Evolutionary conservation across 2,329 filamentous ascomycete genomes (phyloP).

Genomic region (Ascochyta clinopodiicola): DNA sequence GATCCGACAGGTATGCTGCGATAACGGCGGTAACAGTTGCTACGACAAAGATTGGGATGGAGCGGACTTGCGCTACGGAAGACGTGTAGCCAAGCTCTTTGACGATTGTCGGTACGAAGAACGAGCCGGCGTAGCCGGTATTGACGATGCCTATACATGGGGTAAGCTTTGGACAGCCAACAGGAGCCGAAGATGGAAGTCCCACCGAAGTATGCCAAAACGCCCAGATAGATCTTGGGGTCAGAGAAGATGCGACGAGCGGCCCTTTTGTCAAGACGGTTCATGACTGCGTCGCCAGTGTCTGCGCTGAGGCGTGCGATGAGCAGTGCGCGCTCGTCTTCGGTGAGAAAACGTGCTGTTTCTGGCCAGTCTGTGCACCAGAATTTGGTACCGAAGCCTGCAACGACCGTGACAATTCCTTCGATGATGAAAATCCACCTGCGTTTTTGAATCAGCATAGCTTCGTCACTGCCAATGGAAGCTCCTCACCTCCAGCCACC

Average conservation of each 20-base stretch:
- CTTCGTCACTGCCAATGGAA: constrained; percentile 18
- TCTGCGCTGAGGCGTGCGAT: constrained; percentile 38
- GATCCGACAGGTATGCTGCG: constrained; percentile 57
- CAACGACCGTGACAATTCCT: constrained; percentile 36
- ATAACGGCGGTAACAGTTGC: constrained; percentile 45
- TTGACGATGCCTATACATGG: constrained; percentile 47
- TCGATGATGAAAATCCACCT: constrained; percentile 39
- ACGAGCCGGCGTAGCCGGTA: constrained; percentile 54
- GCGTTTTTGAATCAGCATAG: not conserved
- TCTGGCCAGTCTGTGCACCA: constrained; percentile 57
- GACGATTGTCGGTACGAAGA: constrained; percentile 53
- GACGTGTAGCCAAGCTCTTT: constrained; percentile 49
- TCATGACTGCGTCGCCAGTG: constrained; percentile 56
- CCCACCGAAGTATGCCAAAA: constrained; percentile 30
- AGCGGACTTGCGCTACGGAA: constrained; percentile 45
- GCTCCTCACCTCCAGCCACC: constrained; percentile 39
- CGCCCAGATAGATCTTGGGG: constrained; percentile 39
- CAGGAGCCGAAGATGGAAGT: not conserved
- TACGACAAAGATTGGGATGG: constrained; percentile 50
- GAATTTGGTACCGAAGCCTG: constrained; percentile 58
- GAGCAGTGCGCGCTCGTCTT: constrained; percentile 37
- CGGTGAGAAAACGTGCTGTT: constrained; percentile 42
- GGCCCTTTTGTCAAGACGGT: constrained; percentile 58
- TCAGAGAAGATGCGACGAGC: constrained; percentile 54
- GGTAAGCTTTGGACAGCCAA: not conserved